Evolutionary conservation across 371 early-diverging fungal genomes (phyloP).

Genomic region (Dinochytrium kinnereticum): DNA sequence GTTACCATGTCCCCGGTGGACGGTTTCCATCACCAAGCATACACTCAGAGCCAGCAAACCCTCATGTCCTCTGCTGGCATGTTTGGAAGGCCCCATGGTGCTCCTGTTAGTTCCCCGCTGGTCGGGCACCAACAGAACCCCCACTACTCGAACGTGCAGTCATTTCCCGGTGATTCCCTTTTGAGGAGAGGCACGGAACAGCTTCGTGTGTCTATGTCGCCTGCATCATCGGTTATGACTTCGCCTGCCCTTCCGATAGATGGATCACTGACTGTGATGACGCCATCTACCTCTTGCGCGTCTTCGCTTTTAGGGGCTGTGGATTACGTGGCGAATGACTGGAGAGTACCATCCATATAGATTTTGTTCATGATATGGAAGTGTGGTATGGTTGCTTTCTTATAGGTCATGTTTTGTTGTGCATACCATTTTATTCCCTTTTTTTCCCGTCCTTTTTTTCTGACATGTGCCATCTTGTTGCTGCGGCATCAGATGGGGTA

Average conservation of each 20-base stretch:
- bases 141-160: not conserved
- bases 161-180: not conserved
- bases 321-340: not conserved
- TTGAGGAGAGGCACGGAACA: not conserved
- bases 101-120: too few relatives aligned
- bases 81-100: too few relatives aligned
- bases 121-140: not conserved
- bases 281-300: too few relatives aligned
- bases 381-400: not conserved
- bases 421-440: not conserved
- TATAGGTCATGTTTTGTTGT: not conserved
- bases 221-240: not conserved
- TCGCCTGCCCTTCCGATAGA: too few relatives aligned
- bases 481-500: too few relatives aligned
- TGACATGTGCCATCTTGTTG: not conserved
- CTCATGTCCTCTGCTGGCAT: not conserved
- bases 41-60: not conserved
- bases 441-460: not conserved
- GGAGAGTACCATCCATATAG: not conserved
- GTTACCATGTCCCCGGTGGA: not conserved
- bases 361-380: not conserved
- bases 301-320: not conserved
- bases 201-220: not conserved
- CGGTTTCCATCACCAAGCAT: not conserved
- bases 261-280: too few relatives aligned